Evolutionary conservation across 331 rosid genomes (phyloP).

Genomic region (Malus hybrid): DNA sequence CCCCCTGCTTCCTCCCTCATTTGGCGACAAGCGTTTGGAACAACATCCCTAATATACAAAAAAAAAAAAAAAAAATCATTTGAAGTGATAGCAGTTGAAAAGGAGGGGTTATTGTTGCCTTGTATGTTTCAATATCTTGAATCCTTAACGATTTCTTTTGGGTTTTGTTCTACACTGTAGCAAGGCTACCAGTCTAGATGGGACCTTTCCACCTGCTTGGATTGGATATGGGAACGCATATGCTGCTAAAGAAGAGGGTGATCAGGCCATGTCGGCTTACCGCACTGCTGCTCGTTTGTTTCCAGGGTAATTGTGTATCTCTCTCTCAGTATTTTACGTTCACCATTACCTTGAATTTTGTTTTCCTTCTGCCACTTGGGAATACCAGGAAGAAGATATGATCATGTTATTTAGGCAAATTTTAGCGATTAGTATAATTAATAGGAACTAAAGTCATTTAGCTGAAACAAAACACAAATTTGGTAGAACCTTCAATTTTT

Average conservation of each 20-base stretch:
- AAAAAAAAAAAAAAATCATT: neutral
- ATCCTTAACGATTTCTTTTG: slow-evolving; percentile 9
- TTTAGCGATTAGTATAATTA: neutral
- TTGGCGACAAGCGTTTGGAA: neutral
- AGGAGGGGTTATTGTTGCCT: neutral
- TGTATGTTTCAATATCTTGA: neutral
- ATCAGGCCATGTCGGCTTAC: slow-evolving; percentile 96
- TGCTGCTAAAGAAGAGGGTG: slow-evolving; percentile 97
- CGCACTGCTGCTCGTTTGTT: slow-evolving; percentile 98
- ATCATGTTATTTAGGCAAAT: neutral
- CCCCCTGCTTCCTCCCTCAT: neutral
- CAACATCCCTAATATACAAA: neutral
- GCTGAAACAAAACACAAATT: neutral
- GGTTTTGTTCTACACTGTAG: slow-evolving; percentile 31
- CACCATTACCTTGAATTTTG: neutral
- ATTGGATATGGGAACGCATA: slow-evolving; percentile 90
- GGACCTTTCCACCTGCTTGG: slow-evolving; percentile 96
- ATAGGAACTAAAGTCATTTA: neutral
- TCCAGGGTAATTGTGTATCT: slow-evolving; percentile 60
- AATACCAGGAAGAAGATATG: neutral
- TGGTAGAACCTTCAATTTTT: neutral
- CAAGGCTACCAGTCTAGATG: slow-evolving; percentile 91
- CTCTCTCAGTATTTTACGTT: neutral
- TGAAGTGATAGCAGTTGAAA: neutral
- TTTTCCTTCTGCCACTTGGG: slow-evolving; percentile 3